These are phyloP conservation scores for Scleromitrula shiraiana DNA, from an alignment of 2,329 filamentous ascomycete genomes.

Conservation along the genomic window DNA sequence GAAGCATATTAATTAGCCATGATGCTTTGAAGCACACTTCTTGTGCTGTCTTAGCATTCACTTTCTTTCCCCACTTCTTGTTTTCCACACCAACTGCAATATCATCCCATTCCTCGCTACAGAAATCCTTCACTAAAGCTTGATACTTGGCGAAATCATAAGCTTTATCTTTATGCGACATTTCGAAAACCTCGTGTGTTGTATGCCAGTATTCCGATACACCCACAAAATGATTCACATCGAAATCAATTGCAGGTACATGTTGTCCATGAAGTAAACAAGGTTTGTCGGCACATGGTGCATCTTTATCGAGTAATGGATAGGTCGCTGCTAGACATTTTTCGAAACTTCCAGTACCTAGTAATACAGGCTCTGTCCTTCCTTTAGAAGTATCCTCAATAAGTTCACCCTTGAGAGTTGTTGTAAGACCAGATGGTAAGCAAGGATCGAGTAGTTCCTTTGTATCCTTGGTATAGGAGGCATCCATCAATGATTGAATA, in stretches of 20 bases:
- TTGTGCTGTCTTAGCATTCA: constrained; percentile 64
- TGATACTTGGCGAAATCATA: constrained; percentile 93
- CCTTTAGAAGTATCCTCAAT: constrained; percentile 32
- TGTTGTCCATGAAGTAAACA: constrained; percentile 88
- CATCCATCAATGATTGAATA: constrained; percentile 64
- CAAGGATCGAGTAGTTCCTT: constrained; percentile 83
- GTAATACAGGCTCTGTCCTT: constrained; percentile 46
- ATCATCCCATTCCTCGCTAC: constrained; percentile 69
- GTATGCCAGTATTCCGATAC: constrained; percentile 99
- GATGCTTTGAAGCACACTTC: constrained; percentile 97
- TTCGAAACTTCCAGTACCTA: constrained; percentile 81
- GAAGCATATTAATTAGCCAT: constrained; percentile 94
- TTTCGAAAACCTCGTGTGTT: constrained; percentile 85
- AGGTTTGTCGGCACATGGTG: constrained; percentile 71
- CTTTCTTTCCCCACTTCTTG: constrained; percentile 69
- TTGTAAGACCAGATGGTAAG: constrained; percentile 68
- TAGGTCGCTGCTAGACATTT: constrained; percentile 77
- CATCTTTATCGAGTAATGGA: constrained; percentile 83
- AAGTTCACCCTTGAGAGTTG: constrained; percentile 60
- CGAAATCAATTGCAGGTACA: constrained; percentile 91
- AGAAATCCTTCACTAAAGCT: constrained; percentile 74
- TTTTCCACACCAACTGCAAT: constrained; percentile 59
- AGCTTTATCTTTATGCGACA: constrained; percentile 64
- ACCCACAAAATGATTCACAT: constrained; percentile 94
- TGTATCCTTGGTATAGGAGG: constrained; percentile 48